phyloP scores from a whole-genome alignment of 2,329 filamentous ascomycete species.

The Ophiostoma quercus region DNA sequence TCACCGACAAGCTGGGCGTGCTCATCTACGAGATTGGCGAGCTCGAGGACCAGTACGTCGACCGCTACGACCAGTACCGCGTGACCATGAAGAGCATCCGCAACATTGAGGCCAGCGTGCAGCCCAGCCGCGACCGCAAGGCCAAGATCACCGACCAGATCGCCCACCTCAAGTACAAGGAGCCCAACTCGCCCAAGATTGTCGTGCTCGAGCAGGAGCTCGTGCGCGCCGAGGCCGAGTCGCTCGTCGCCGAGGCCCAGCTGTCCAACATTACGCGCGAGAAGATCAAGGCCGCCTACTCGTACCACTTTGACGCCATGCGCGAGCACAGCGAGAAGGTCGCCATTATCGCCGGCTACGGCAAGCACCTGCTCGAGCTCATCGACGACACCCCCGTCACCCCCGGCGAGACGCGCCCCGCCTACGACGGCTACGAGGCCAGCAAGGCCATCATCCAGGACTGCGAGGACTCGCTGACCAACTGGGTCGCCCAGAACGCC shows the following conservation, averaged over 20 bases:
- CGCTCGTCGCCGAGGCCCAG: conserved; percentile 96
- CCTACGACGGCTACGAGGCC: conserved; percentile 96
- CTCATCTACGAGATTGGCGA: conserved; percentile 98
- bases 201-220: conserved; percentile 98
- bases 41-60: conserved; percentile 95
- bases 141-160: conserved; percentile 99
- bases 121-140: conserved; percentile 96
- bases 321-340: conserved; percentile 98
- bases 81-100: conserved; percentile 99
- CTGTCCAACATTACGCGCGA: conserved; percentile 98
- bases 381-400: conserved; percentile 96
- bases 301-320: conserved; percentile 95
- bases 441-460: conserved; percentile 99
- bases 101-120: conserved; percentile 97
- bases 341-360: conserved; percentile 94
- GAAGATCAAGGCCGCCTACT: conserved; percentile 97
- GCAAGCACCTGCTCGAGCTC: conserved; percentile 95
- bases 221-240: conserved; percentile 95
- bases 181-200: conserved; percentile 95
- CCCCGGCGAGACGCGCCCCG: conserved; percentile 88
- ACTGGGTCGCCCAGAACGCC: conserved; percentile 91
- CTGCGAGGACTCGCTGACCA: conserved; percentile 93
- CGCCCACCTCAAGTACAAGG: conserved; percentile 98
- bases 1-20: conserved; percentile 97
- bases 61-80: conserved; percentile 98